Evolutionary conservation across 208 protist genomes (phyloP).

Genomic region (Sergeia podlipaevii): DNA sequence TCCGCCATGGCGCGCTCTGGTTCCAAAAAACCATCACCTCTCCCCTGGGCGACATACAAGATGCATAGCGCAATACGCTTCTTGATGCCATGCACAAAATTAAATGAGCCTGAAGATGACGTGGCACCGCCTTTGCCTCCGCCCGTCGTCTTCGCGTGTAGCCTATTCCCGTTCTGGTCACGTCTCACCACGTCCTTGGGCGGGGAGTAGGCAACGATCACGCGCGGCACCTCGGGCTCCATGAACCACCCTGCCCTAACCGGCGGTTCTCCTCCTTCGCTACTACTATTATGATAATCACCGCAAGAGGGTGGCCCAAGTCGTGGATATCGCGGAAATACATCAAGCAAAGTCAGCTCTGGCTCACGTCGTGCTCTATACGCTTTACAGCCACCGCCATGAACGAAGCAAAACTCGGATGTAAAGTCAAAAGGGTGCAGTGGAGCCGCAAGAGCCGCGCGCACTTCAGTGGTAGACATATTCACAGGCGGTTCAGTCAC

Average conservation of each 20-base stretch:
- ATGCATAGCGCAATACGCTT: conserved; percentile 32
- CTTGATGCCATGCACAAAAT: too few species aligned
- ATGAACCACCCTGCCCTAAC: conserved; percentile 17
- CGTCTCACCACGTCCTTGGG: not conserved
- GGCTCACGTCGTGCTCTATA: conserved; percentile 22
- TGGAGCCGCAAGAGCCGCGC: conserved; percentile 29
- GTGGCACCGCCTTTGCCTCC: too few species aligned
- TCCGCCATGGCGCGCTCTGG: conserved; percentile 57
- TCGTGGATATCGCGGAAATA: conserved; percentile 53
- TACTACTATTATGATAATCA: too few species aligned
- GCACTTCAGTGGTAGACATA: conserved; percentile 24
- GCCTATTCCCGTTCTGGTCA: conserved; percentile 2
- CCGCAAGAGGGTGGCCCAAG: conserved; percentile 23
- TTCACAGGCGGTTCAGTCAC: conserved; percentile 43
- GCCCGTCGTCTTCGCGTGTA: not conserved
- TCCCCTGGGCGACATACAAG: conserved; percentile 61
- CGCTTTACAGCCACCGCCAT: conserved; percentile 28
- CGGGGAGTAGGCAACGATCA: conserved; percentile 15
- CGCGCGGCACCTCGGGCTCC: conserved; percentile 23
- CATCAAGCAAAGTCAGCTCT: conserved; percentile 25
- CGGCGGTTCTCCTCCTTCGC: conserved; percentile 8
- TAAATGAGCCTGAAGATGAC: too few species aligned
- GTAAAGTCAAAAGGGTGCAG: conserved; percentile 80
- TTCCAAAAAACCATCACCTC: conserved; percentile 18
- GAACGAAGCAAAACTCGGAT: conserved; percentile 68